phyloP scores from a whole-genome alignment of 768 basidiomycete genomes.

The Tylopilus subfusipes region DNA sequence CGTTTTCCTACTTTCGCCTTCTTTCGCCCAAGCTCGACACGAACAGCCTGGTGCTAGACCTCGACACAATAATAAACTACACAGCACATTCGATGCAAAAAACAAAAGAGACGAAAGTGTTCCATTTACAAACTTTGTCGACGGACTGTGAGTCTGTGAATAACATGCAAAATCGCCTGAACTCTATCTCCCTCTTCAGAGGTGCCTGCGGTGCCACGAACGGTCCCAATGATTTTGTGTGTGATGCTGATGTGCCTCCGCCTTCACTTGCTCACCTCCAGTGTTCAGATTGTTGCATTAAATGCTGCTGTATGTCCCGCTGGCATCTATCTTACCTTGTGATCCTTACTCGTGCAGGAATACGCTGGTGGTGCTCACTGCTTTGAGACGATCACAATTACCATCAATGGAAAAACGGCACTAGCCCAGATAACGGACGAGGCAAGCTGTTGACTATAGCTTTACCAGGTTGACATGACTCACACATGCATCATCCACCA shows the following conservation, averaged over 20 bases:
- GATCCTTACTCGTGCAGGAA: slow-evolving; percentile 30
- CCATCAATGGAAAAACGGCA: slow-evolving; percentile 34
- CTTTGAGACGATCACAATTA: slow-evolving; percentile 43
- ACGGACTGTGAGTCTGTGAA: slow-evolving; percentile 22
- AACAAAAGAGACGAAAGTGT: slow-evolving; percentile 19
- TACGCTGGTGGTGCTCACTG: slow-evolving; percentile 41
- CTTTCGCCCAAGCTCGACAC: slow-evolving; percentile 12
- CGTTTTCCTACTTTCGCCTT: slow-evolving; percentile 14
- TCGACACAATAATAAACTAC: not conserved
- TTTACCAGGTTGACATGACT: not conserved
- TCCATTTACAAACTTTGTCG: slow-evolving; percentile 27
- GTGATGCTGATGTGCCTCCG: not conserved
- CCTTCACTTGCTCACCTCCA: not conserved
- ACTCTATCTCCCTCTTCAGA: slow-evolving; percentile 23
- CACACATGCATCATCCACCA: not conserved
- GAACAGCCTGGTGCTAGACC: slow-evolving; percentile 10
- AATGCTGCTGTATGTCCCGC: slow-evolving; percentile 35
- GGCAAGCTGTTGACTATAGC: slow-evolving; percentile 27
- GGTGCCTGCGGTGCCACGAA: slow-evolving; percentile 38
- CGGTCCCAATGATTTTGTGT: slow-evolving; percentile 26
- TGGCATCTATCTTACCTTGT: not conserved
- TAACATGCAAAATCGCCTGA: not conserved
- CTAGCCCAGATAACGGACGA: slow-evolving; percentile 44
- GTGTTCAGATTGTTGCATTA: slow-evolving; percentile 42
- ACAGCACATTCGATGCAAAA: not conserved